A percentile compares a stretch with the other conserved stretches of the same genome.
These are phyloP conservation scores for Cornus controversa DNA, from an alignment of 148 eudicot genomes.

Conservation along the genomic window DNA sequence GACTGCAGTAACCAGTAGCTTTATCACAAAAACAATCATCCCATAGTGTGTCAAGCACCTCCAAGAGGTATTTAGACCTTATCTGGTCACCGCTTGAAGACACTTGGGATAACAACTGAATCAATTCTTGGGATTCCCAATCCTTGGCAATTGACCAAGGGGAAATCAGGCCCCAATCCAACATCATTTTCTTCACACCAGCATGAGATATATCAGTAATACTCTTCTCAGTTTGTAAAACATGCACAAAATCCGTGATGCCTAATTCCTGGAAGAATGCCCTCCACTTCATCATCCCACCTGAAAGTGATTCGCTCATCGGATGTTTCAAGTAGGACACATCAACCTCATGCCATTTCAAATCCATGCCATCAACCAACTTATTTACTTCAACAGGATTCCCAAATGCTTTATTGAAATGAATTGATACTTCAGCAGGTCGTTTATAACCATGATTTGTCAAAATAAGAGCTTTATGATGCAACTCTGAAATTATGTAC, in stretches of 20 bases:
- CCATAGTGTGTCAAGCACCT: conserved; percentile 79
- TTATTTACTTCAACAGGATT: conserved; percentile 56
- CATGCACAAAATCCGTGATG: conserved; percentile 75
- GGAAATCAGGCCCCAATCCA: conserved; percentile 37
- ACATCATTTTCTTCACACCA: conserved; percentile 29
- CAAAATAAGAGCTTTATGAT: conserved; percentile 57
- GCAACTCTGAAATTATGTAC: conserved; percentile 55
- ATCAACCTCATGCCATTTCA: conserved; percentile 78
- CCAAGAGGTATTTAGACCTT: conserved; percentile 60
- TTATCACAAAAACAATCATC: conserved; percentile 67
- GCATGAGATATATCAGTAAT: conserved; percentile 44
- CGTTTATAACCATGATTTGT: conserved; percentile 77
- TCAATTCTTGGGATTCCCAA: conserved; percentile 88
- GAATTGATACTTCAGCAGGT: conserved; percentile 59
- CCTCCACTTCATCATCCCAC: conserved; percentile 64
- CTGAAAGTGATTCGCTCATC: conserved; percentile 43
- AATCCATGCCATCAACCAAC: conserved; percentile 51
- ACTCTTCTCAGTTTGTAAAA: conserved; percentile 51
- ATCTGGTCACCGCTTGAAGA: conserved; percentile 43
- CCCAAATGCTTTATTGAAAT: conserved; percentile 69
- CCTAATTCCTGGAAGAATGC: conserved; percentile 77
- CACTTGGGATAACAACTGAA: conserved; percentile 49
- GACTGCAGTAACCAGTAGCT: conserved; percentile 41
- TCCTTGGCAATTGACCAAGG: conserved; percentile 48
- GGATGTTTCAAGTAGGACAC: conserved; percentile 61